Conservation (phyloP, 257 asterid species). For the Gentiana macrophylla region DNA sequence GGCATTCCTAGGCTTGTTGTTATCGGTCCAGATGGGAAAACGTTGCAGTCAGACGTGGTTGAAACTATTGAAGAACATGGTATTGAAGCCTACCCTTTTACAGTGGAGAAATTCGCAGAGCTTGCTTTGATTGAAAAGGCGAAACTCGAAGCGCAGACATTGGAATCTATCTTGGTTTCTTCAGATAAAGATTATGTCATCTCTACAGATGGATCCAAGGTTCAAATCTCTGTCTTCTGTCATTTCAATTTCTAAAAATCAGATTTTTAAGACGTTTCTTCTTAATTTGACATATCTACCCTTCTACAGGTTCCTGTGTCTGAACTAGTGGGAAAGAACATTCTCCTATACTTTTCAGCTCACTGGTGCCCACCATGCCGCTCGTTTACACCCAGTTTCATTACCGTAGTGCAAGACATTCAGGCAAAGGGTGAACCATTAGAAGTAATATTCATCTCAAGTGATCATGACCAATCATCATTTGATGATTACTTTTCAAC, state of each 20-base stretch:
- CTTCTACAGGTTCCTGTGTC: slow-evolving; percentile 19
- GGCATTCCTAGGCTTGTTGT: slow-evolving; percentile 17
- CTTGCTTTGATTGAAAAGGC: slow-evolving; percentile 16
- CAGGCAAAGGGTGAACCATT: slow-evolving; percentile 13
- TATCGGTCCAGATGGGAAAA: slow-evolving; percentile 27
- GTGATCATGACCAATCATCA: slow-evolving; percentile 20
- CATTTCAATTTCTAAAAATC: background rate
- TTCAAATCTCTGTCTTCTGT: background rate
- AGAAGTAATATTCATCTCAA: slow-evolving; percentile 30
- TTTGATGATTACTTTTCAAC: slow-evolving; percentile 19
- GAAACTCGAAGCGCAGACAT: slow-evolving; percentile 22
- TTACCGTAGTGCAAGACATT: slow-evolving; percentile 19
- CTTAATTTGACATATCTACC: background rate
- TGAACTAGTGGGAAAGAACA: slow-evolving; percentile 25
- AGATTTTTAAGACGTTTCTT: too few species aligned
- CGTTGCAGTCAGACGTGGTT: slow-evolving; percentile 15
- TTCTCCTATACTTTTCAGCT: slow-evolving; percentile 27
- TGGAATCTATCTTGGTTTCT: slow-evolving; percentile 22
- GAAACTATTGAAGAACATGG: slow-evolving; percentile 28
- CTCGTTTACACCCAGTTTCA: slow-evolving; percentile 18
- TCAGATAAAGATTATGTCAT: slow-evolving; percentile 20
- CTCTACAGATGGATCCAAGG: slow-evolving; percentile 21
- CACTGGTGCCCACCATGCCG: slow-evolving; percentile 32
- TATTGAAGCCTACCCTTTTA: slow-evolving; percentile 23
- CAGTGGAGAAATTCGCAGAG: slow-evolving; percentile 13